A percentile compares a stretch with the other conserved stretches of the same genome.
phyloP scores from a whole-genome alignment of 202 grass and related monocot species.

The Saccharum hybrid region DNA sequence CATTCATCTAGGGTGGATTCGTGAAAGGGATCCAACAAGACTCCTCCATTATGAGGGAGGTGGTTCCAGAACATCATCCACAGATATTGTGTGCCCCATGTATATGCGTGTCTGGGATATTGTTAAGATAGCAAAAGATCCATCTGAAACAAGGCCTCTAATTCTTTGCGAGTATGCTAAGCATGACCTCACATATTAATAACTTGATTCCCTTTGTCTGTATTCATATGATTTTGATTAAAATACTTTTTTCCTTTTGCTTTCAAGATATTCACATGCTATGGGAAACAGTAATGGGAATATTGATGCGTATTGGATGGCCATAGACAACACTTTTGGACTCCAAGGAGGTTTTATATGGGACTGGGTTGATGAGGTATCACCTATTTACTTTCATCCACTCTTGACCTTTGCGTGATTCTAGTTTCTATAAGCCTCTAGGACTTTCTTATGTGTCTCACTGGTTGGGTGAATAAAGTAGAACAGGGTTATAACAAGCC shows the following conservation, averaged over 20 bases:
- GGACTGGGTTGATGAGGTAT: conserved; percentile 96
- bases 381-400: conserved; percentile 41
- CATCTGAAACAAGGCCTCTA: conserved; percentile 87
- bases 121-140: conserved; percentile 79
- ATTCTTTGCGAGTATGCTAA: conserved; percentile 96
- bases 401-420: conserved; percentile 17
- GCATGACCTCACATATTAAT: conserved; percentile 31
- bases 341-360: conserved; percentile 99
- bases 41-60: conserved; percentile 94
- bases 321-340: conserved; percentile 85
- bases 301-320: conserved; percentile 88
- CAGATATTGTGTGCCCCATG: conserved; percentile 97
- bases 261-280: conserved; percentile 94
- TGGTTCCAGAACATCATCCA: conserved; percentile 85
- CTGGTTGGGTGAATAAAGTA: neutral
- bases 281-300: conserved; percentile 99
- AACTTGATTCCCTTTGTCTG: conserved; percentile 36
- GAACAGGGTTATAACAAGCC: neutral
- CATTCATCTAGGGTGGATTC: conserved; percentile 78
- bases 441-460: neutral
- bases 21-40: conserved; percentile 78
- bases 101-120: conserved; percentile 99
- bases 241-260: conserved; percentile 26
- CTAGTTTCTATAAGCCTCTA: conserved; percentile 6
- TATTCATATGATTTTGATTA: conserved; percentile 32